Conservation (phyloP, 2,329 filamentous ascomycete genomes). For the Apiospora marii region DNA sequence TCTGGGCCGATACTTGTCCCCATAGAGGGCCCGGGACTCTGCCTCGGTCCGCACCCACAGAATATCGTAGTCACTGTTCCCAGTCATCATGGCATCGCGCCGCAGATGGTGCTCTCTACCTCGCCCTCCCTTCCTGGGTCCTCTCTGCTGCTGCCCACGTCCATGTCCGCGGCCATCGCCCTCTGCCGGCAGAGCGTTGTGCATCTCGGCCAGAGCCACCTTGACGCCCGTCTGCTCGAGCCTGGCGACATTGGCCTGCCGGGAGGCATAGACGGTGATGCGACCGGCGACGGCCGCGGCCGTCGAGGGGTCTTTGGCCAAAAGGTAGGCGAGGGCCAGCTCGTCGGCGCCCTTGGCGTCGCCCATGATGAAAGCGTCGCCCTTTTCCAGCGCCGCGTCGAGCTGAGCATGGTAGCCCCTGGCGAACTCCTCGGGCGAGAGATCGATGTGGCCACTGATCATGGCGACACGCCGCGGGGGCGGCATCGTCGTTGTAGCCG, state of each 20-base stretch:
- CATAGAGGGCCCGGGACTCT: neutral
- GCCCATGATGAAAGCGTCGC: neutral
- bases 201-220: neutral
- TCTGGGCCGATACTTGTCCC: neutral
- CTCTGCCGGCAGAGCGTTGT: neutral
- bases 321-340: neutral
- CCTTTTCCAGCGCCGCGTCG: neutral
- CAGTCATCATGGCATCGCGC: neutral
- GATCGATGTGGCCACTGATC: slow-evolving; percentile 7
- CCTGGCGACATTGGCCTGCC: neutral
- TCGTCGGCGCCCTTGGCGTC: neutral
- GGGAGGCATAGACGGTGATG: neutral
- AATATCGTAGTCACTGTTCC: neutral
- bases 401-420: neutral
- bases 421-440: neutral
- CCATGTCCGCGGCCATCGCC: neutral
- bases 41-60: neutral
- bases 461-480: neutral
- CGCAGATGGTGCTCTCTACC: neutral
- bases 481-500: neutral
- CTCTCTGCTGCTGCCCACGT: neutral
- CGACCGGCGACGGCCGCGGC: neutral
- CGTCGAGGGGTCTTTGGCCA: neutral
- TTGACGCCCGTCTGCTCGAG: neutral
- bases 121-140: neutral